Evolutionary conservation across 805 yeast species (phyloP), one percentile per base, ranked within the genome.

Genomic region (Candida peoriensis): DNA sequence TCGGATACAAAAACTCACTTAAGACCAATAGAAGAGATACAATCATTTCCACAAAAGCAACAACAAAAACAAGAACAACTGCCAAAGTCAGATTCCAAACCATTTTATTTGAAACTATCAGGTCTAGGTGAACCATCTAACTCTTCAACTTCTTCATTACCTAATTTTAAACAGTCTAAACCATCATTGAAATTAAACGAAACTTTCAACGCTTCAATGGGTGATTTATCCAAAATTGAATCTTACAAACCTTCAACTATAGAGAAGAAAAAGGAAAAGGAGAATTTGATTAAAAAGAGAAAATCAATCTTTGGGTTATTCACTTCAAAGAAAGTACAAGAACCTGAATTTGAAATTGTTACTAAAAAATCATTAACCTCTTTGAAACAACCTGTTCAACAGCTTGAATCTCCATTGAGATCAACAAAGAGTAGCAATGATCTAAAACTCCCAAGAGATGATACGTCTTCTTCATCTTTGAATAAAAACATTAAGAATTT

Each of bases 331-430:
- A 38, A 35, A 15, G 22, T 36, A 19, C 41, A 31, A 14, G 48
- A 44, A 14, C 50, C 54, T 10, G 34, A 42, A 4, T 51, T 52
- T 28, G 57, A 52, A 30, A 49, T 52, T 23, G 52, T 47, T 8
- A 45, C 47, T 9, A 44, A 42, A 33, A 27, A 35, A 11, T 24
- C 42, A 6, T 17, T 36, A 17, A 26, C 23, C 12, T 28, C 36
- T 4, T 17, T 29, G 12, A 28, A 23, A 12, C 6, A n/a, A n/a
- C n/a, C n/a, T n/a, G n/a, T n/a, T n/a, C n/a, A n/a, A n/a, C n/a
- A n/a, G n/a, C n/a, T n/a, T n/a, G n/a, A n/a, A n/a, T n/a, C n/a
- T n/a, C n/a, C n/a, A n/a, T n/a, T n/a, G n/a, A n/a, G n/a, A n/a
- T n/a, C n/a, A n/a, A n/a, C n/a, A n/a, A n/a, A 25, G 15, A 25